Conservation (phyloP, 2,329 filamentous ascomycete species). For the Neofusicoccum parvum region DNA sequence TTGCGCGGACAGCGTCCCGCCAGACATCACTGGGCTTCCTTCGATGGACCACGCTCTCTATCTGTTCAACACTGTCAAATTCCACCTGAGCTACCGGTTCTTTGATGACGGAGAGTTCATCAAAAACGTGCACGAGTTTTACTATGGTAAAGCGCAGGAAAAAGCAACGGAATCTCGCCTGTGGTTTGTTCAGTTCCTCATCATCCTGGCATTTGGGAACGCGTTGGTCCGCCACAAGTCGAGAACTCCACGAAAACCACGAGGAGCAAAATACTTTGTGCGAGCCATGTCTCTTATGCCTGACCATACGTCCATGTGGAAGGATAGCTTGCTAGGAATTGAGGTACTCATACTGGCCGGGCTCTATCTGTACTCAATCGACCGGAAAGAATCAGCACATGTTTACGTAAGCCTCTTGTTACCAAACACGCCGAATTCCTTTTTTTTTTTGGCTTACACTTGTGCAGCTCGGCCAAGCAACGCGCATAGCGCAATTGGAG, state of each 20-base stretch:
- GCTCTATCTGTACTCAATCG: neutral
- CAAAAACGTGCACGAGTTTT: neutral
- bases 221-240: neutral
- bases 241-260: neutral
- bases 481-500: neutral
- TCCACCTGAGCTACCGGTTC: neutral
- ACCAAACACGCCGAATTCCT: too few relatives aligned
- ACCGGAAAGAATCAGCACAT: neutral
- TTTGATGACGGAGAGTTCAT: neutral
- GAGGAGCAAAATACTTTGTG: neutral
- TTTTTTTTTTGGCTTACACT: neutral
- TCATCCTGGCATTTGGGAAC: neutral
- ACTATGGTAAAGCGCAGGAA: neutral
- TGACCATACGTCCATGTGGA: neutral
- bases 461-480: neutral
- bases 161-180: neutral
- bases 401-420: neutral
- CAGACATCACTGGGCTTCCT: neutral
- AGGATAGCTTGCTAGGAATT: neutral
- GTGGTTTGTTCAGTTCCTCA: neutral
- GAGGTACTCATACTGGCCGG: neutral
- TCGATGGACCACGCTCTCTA: neutral
- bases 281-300: conserved; percentile 5
- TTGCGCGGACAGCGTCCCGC: neutral
- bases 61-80: neutral